A percentile compares a stretch with the other conserved stretches of the same genome.
phyloP scores from a whole-genome alignment of 768 basidiomycete genomes.

The Arthromyces matolae region DNA sequence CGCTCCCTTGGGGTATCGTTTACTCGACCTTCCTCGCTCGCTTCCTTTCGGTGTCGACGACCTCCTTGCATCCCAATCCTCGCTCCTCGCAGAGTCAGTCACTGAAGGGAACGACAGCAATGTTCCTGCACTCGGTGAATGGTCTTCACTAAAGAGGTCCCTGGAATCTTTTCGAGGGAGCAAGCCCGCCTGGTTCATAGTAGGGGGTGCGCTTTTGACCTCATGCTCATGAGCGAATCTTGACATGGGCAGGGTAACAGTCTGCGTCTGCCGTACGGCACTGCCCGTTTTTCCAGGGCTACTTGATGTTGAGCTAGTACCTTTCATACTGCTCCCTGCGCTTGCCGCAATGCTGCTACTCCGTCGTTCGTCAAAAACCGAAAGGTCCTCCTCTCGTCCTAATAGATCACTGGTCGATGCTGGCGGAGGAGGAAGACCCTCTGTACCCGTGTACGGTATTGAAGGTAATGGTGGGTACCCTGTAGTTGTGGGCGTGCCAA shows the following conservation, averaged over 20 bases:
- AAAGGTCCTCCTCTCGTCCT: constrained; percentile 22
- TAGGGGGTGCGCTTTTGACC: constrained; percentile 46
- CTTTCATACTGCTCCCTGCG: constrained; percentile 11
- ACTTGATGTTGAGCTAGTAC: constrained; percentile 8
- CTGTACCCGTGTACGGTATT: constrained; percentile 18
- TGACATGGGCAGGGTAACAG: constrained; percentile 29
- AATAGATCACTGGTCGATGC: constrained; percentile 23
- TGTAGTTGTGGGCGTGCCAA: constrained; percentile 26
- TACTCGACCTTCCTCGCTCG: constrained; percentile 34
- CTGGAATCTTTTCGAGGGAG: constrained; percentile 31
- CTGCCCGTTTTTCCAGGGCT: constrained; percentile 3
- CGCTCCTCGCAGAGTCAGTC: constrained; percentile 45
- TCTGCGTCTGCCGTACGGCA: constrained; percentile 23
- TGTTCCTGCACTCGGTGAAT: constrained; percentile 25
- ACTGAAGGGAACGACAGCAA: constrained; percentile 49
- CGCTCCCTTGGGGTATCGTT: constrained; percentile 46
- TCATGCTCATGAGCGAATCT: constrained; percentile 28
- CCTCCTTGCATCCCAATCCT: constrained; percentile 36
- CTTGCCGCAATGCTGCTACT: constrained; percentile 14
- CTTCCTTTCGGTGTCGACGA: constrained; percentile 20
- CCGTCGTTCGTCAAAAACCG: constrained; percentile 5
- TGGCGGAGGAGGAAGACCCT: constrained; percentile 11
- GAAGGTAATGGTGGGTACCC: constrained; percentile 35
- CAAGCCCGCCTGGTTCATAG: constrained; percentile 31
- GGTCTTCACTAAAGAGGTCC: constrained; percentile 31